Conservation (phyloP, 2,329 filamentous ascomycete species). For the Periconia digitata region DNA sequence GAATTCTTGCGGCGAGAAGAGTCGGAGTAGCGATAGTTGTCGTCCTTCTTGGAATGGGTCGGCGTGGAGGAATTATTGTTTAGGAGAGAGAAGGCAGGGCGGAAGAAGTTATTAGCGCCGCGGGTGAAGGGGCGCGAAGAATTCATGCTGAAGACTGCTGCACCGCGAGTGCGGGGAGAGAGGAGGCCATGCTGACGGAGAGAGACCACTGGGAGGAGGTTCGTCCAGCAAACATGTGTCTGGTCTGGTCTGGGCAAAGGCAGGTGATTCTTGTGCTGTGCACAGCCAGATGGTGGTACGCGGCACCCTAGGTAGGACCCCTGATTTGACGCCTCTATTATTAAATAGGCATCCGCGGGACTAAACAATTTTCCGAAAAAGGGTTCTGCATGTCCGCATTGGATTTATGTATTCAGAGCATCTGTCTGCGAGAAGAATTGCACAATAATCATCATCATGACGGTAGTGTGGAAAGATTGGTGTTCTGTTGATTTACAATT, state of each 20-base stretch:
- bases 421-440: no score
- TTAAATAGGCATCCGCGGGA: no score
- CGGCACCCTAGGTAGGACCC: no score
- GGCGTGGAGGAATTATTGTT: slow-evolving; percentile 27
- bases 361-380: no score
- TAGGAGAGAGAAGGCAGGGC: slow-evolving; percentile 39
- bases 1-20: slow-evolving; percentile 35
- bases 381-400: no score
- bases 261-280: no score
- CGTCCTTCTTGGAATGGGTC: slow-evolving; percentile 16
- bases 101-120: slow-evolving; percentile 32
- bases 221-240: neutral
- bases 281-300: no score
- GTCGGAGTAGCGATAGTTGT: slow-evolving; percentile 6
- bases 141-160: slow-evolving; percentile 35
- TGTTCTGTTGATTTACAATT: no score
- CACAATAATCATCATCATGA: no score
- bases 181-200: slow-evolving; percentile 1
- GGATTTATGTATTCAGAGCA: no score
- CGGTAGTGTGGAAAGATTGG: no score
- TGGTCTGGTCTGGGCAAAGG: neutral
- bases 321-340: no score
- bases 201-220: neutral
- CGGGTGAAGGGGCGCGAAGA: slow-evolving; percentile 37
- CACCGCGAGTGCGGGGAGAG: slow-evolving; percentile 14